Percentiles rank a stretch among this genome's conserved stretches.
phyloP scores from a whole-genome alignment of 1,284 basidiomycete species.

The Marasmius fiardii region DNA sequence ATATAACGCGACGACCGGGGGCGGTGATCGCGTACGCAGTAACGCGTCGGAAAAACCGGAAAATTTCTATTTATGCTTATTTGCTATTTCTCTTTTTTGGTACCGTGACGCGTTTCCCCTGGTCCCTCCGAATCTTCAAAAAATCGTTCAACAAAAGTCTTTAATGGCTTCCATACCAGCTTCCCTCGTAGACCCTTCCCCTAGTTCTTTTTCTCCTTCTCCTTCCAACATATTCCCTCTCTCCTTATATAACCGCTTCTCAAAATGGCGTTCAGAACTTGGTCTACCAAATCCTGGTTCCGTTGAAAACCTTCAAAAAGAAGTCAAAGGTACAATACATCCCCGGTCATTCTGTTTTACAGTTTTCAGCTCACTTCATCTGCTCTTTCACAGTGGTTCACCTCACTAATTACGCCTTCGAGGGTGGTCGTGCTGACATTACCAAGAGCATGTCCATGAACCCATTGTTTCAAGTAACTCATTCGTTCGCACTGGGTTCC shows the following conservation, averaged over 20 bases:
- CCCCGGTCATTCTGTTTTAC: not conserved
- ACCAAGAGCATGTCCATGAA: constrained; percentile 92
- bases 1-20: not conserved
- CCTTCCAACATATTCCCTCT: constrained; percentile 14
- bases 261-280: constrained; percentile 76
- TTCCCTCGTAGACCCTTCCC: constrained; percentile 29
- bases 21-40: too few relatives aligned
- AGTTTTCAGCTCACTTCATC: constrained; percentile 11
- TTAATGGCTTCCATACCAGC: constrained; percentile 30
- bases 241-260: constrained; percentile 66
- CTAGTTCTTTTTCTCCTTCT: constrained; percentile 13
- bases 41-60: not conserved
- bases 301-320: constrained; percentile 87
- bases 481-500: constrained; percentile 89
- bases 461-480: constrained; percentile 97
- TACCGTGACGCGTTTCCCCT: not conserved
- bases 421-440: constrained; percentile 95
- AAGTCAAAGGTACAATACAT: constrained; percentile 71
- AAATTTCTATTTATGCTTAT: not conserved
- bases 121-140: not conserved
- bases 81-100: not conserved
- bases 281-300: constrained; percentile 87
- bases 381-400: constrained; percentile 93
- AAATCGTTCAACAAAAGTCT: not conserved
- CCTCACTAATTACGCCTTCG: constrained; percentile 93